Evolutionary conservation across 768 basidiomycete species (phyloP).

Genomic region (Boletus huronensis): DNA sequence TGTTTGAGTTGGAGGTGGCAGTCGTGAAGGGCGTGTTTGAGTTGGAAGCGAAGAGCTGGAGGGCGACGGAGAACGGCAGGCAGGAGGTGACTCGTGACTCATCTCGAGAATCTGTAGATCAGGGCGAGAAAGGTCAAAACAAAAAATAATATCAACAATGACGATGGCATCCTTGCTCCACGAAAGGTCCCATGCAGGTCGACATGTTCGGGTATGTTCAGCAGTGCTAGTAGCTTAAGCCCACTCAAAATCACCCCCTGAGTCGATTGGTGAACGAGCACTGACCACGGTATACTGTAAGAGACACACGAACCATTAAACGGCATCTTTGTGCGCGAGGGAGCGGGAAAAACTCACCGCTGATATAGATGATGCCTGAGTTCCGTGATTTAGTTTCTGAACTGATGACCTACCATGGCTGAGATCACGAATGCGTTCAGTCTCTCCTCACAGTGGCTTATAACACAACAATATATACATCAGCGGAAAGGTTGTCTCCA

Average conservation of each 20-base stretch:
- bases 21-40: too few species aligned
- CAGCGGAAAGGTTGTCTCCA: neutral
- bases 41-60: too few species aligned
- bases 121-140: too few species aligned
- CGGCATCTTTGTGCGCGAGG: neutral
- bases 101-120: too few species aligned
- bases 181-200: too few species aligned
- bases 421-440: neutral
- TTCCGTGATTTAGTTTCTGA: neutral
- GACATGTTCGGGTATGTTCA: too few species aligned
- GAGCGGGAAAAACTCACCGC: neutral
- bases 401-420: neutral
- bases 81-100: too few species aligned
- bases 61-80: too few species aligned
- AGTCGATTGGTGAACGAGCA: neutral
- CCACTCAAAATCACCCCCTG: too few species aligned
- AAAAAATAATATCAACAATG: too few species aligned
- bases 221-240: neutral
- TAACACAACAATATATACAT: neutral
- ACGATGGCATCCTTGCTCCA: too few species aligned
- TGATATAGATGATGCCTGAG: neutral
- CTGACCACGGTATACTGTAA: conserved; percentile 4
- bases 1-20: too few species aligned
- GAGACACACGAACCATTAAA: neutral
- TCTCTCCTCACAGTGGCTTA: neutral